Evolutionary conservation across 169 alveolate genomes (phyloP).

Genomic region (Plasmodium fragile): DNA sequence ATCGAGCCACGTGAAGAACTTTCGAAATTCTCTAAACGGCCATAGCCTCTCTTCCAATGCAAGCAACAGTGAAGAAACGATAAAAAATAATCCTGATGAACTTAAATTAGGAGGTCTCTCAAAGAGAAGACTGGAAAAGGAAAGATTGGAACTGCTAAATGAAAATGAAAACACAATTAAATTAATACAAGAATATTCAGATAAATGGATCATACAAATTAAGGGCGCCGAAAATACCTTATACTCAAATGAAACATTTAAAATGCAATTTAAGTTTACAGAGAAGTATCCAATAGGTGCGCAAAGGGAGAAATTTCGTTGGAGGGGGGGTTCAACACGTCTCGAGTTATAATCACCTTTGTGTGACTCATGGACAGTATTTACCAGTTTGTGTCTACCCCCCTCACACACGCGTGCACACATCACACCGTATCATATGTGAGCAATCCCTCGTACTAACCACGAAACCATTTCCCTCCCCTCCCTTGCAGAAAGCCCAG

Average conservation of each 20-base stretch:
- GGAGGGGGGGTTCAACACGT: background rate
- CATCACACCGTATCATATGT: background rate
- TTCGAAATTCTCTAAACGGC: background rate
- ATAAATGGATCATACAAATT: constrained; percentile 77
- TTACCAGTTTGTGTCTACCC: background rate
- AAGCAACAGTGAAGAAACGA: background rate
- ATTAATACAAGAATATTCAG: constrained; percentile 58
- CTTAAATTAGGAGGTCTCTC: constrained; percentile 41
- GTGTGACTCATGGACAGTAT: background rate
- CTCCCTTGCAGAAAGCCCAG: constrained; percentile 94
- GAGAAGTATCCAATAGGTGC: constrained; percentile 80
- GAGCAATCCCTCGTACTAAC: background rate
- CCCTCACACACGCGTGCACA: background rate
- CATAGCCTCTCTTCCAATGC: background rate
- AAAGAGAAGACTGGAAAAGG: constrained; percentile 70
- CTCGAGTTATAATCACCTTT: background rate
- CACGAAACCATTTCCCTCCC: constrained; percentile 1
- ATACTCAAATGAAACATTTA: constrained; percentile 75
- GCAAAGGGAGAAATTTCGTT: background rate
- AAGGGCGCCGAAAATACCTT: constrained; percentile 80
- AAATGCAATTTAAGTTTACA: constrained; percentile 76
- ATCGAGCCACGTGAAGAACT: background rate
- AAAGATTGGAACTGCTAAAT: constrained; percentile 42
- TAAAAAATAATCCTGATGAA: constrained; percentile 7
- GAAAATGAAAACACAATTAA: constrained; percentile 64